Base-by-base conservation (phyloP, 331 rosid genomes). In the Malus hybrid region DNA sequence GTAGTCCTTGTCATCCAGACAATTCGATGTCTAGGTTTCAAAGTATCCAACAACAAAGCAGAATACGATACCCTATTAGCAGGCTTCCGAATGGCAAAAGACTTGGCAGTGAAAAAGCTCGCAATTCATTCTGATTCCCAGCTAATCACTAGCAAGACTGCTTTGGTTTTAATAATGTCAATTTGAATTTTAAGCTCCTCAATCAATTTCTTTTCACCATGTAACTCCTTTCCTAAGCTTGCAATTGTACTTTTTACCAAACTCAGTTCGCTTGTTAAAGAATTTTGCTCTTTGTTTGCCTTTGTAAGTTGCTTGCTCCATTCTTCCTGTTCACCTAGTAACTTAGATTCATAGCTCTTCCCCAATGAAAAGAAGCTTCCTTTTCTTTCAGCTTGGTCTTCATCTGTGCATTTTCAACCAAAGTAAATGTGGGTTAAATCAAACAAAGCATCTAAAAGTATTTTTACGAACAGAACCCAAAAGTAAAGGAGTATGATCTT, bases 311-410 rank as follows among this genome's bases (percentile, higher is more conserved):
- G 89, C 76, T 89, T 86, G 29, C 84, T 65, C 73, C 59, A 80
- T 81, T 92, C 93, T 84, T 86, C 93, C 78, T 88, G 87, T 78
- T 89, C 93, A 60, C 71, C 76, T 65, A 65, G 83, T 73, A 92
- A 85, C 89, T 85, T 86, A 13, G 81, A 81, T 65, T 92, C 97
- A 69, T 87, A 89, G 85, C 77, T 78, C 79, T 71, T 89, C 87
- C 77, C 87, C 80, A 85, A 67, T 29, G 91, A 83, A 85, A 70
- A 69, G 80, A 76, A 75, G 81, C 88, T 74, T 92, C 97, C 80
- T 92, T 92, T 75, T 92, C 86, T 82, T 83, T 89, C 79, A 95
- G 76, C 85, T 80, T 85, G 78, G 42, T 69, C 86, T 76, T 84
- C 80, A 90, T 80, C 99, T 95, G 91, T 39, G 66, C 78, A 86